Percentiles rank a stretch among this genome's conserved stretches.
Evolutionary conservation across 2,329 filamentous ascomycete species (phyloP).

Genomic region (Pseudogymnoascus sp.): DNA sequence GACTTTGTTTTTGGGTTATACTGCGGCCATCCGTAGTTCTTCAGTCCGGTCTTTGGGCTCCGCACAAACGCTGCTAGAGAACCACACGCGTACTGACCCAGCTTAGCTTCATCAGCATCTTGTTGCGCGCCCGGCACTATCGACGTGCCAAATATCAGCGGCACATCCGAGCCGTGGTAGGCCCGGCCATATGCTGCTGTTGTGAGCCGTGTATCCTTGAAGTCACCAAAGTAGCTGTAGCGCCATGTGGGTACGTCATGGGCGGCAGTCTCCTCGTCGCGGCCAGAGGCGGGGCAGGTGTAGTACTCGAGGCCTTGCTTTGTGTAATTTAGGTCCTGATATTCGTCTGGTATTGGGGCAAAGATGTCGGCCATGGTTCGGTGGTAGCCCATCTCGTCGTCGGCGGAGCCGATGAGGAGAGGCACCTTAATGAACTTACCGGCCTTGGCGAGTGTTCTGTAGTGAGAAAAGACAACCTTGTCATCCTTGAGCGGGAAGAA

Average conservation of each 20-base stretch:
- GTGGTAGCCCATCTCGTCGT: constrained; percentile 9
- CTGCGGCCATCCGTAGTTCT: constrained; percentile 26
- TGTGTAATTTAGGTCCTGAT: not conserved
- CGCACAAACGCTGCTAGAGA: constrained; percentile 35
- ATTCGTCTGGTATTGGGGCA: not conserved
- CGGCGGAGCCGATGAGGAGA: constrained; percentile 13
- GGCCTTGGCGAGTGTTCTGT: constrained; percentile 2
- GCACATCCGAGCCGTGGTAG: constrained; percentile 30
- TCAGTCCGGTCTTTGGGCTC: constrained; percentile 29
- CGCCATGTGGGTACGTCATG: constrained; percentile 30
- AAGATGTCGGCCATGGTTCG: not conserved
- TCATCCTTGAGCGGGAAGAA: constrained; percentile 9
- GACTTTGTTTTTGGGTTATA: constrained; percentile 20
- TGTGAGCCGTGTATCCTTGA: constrained; percentile 26
- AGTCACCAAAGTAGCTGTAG: constrained; percentile 32
- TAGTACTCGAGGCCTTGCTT: constrained; percentile 19
- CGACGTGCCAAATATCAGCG: constrained; percentile 28
- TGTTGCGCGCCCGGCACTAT: constrained; percentile 16
- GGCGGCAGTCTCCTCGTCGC: constrained; percentile 22
- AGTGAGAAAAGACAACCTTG: constrained; percentile 12
- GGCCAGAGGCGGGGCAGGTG: constrained; percentile 28
- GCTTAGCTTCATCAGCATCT: constrained; percentile 24
- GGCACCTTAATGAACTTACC: constrained; percentile 12
- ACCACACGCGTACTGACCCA: constrained; percentile 30
- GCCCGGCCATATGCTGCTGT: constrained; percentile 27